phyloP scores from a whole-genome alignment of 208 protist species.

The Trichomonas tenax region DNA sequence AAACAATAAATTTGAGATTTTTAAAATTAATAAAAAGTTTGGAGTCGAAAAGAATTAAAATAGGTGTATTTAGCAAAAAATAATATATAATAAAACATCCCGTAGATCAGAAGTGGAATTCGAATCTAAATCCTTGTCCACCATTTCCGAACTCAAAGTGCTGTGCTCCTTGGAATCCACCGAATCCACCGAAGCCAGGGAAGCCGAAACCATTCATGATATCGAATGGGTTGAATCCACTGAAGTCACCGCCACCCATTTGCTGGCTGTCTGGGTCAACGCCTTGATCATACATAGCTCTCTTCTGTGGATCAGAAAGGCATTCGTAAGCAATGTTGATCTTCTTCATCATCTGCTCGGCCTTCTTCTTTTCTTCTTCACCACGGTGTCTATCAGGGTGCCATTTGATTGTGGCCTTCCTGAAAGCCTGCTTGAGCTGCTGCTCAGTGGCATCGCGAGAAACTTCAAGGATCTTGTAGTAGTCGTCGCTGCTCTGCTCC shows the following conservation, averaged over 20 bases:
- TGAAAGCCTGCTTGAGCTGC: neutral
- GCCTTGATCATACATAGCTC: neutral
- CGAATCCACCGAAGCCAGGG: neutral
- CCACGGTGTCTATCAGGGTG: neutral
- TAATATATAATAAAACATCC: too few relatives aligned
- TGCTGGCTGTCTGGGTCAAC: neutral
- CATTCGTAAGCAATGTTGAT: neutral
- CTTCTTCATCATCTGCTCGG: constrained; percentile 8
- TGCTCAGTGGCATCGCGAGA: neutral
- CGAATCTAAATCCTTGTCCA: too few relatives aligned
- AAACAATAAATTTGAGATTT: too few relatives aligned
- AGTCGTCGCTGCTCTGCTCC: neutral
- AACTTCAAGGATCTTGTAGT: neutral
- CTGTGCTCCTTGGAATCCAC: too few relatives aligned
- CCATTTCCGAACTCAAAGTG: neutral
- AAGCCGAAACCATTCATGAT: neutral
- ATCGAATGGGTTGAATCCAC: neutral
- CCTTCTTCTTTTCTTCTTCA: neutral
- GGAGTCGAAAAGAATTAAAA: too few relatives aligned
- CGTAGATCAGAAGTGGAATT: neutral
- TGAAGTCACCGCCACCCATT: neutral
- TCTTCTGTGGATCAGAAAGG: neutral
- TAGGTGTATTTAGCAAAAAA: too few relatives aligned
- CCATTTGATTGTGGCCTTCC: neutral
- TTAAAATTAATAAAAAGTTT: too few relatives aligned